These are phyloP conservation scores for Cucurbita pepo DNA, from an alignment of 306 rosid genomes.

Conservation along the genomic window DNA sequence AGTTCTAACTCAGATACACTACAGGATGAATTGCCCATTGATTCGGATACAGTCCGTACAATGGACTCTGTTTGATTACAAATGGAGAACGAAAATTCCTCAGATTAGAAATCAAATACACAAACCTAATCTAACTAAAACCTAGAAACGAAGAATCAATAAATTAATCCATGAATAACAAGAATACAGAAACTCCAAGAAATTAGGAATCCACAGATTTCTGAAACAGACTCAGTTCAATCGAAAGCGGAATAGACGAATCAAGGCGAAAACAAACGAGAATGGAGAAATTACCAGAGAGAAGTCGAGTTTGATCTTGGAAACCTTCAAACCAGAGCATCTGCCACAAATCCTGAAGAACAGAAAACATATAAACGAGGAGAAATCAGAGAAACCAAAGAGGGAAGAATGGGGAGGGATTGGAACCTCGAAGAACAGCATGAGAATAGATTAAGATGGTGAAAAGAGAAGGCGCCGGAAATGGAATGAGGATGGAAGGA, in stretches of 20 bases:
- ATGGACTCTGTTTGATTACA: slow-evolving; percentile 15
- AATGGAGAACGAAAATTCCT: not conserved
- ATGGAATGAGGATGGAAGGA: not conserved
- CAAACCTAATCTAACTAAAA: not conserved
- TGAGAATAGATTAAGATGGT: no score
- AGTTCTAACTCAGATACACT: slow-evolving; percentile 22
- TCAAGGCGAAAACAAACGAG: no score
- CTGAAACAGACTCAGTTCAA: not conserved
- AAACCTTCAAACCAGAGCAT: slow-evolving; percentile 24
- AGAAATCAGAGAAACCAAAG: no score
- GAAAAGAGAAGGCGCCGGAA: not conserved
- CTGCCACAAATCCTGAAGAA: slow-evolving; percentile 48
- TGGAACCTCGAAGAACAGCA: no score
- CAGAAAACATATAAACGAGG: not conserved
- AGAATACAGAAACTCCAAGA: not conserved
- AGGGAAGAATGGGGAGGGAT: no score
- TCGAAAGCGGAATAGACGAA: not conserved
- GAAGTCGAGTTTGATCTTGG: slow-evolving; percentile 6
- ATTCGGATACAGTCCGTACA: slow-evolving; percentile 19
- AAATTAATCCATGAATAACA: not conserved
- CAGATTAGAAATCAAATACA: not conserved
- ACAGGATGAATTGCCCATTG: slow-evolving; percentile 44
- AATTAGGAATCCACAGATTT: not conserved
- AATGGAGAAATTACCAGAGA: slow-evolving; percentile 29
- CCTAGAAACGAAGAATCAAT: not conserved